Evolutionary conservation across 169 alveolate species (phyloP), one percentile per base, ranked within the genome.

Genomic region (Haemoproteus tartakovskyi): DNA sequence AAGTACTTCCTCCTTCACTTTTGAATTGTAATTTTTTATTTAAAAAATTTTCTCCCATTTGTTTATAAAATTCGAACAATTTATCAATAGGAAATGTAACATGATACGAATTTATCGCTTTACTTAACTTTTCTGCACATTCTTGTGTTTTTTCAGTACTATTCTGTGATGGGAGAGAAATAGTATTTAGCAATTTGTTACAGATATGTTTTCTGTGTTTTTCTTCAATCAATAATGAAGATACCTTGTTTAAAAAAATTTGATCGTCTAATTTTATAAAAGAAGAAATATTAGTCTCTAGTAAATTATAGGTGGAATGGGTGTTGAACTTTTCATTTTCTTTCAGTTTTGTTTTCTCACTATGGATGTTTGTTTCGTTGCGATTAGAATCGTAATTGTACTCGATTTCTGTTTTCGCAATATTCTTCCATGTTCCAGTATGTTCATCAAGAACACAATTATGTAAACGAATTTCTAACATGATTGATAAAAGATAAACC

Each of bases 91-190:
- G 16, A 26, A 57, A 74, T 18, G 47, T 21, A 6, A 8, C 46
- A 37, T 74, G 84, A 60, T 56, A 50, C 0, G 84, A 74, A 45
- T 74, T 74, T 18, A 74, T 56, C 1, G 27, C 48, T 18, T 37
- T 74, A 45, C 63, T 57, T 45, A 74, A 48, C 21, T 43, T 16
- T 37, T 74, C 78, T 5, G 78, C 1, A 37, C 12, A 74, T 5
- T 12, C 54, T 50, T 37, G 54, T 2, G 84, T 74, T 1, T 74
- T 59, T 56, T 56, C 51, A 11, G 78, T 74, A 37, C 78, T 74
- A 60, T 74, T 56, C 19, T 51, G 45, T 16, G 84, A 74, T 12
- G 84, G 84, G 2, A 74, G 33, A 3, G 62, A 74, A 16, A 74
- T 33, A 1, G 84, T 74, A 26, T 74, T 74, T 9, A 74, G 30